These are phyloP conservation scores for Limtongia smithiae DNA, from an alignment of 805 yeast species.

Conservation along the genomic window DNA sequence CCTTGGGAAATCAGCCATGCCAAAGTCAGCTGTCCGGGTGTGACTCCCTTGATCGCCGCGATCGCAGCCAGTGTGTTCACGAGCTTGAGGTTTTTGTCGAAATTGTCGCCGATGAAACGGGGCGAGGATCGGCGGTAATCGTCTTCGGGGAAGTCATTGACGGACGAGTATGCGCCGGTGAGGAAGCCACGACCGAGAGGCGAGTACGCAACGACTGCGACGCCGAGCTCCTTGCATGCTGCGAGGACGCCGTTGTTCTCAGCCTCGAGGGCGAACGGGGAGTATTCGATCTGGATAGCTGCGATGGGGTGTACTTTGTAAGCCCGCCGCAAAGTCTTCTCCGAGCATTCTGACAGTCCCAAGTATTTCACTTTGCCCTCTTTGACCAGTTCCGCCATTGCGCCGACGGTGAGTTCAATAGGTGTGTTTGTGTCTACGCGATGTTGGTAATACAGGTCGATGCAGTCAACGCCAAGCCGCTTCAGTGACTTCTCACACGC, in stretches of 20 bases:
- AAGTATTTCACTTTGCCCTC: constrained; percentile 65
- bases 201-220: constrained; percentile 76
- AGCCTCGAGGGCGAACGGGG: constrained; percentile 64
- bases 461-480: constrained; percentile 13
- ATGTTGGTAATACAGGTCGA: constrained; percentile 68
- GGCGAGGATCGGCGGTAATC: constrained; percentile 55
- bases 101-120: constrained; percentile 59
- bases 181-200: constrained; percentile 79
- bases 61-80: constrained; percentile 50
- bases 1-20: constrained; percentile 57
- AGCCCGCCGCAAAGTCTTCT: constrained; percentile 59
- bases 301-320: constrained; percentile 52
- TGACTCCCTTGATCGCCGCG: constrained; percentile 46
- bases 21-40: constrained; percentile 65
- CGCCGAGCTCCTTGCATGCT: constrained; percentile 51
- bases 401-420: constrained; percentile 55
- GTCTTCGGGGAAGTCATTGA: constrained; percentile 47
- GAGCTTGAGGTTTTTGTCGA: constrained; percentile 50
- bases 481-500: constrained; percentile 16
- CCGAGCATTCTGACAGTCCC: constrained; percentile 71
- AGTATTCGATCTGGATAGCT: constrained; percentile 75
- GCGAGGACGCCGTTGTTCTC: constrained; percentile 60
- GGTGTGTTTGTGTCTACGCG: constrained; percentile 60
- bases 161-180: constrained; percentile 55
- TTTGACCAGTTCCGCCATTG: constrained; percentile 56